Evolutionary conservation across 306 rosid species (phyloP).

Genomic region (Dryas octopetala): DNA sequence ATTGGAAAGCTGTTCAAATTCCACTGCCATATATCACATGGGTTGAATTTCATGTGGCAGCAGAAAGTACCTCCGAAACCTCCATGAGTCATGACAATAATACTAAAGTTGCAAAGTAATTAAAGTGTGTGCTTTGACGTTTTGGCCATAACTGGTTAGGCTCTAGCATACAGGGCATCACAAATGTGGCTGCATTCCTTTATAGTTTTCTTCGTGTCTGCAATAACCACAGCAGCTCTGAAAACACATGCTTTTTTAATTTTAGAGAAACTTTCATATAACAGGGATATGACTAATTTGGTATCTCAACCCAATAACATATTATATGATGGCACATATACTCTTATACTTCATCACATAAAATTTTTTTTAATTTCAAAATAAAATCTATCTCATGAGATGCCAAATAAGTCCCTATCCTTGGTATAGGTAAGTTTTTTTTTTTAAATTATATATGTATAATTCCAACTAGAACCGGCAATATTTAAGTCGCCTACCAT

Average conservation of each 20-base stretch:
- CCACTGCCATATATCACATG: constrained; percentile 25
- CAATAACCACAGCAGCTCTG: constrained; percentile 19
- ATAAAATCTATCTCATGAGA: too few relatives aligned
- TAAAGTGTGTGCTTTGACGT: constrained; percentile 37
- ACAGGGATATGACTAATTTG: too few relatives aligned
- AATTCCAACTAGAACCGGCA: constrained; percentile 43
- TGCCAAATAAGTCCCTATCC: too few relatives aligned
- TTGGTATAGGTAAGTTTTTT: too few relatives aligned
- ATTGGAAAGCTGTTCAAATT: neutral
- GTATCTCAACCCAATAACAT: too few relatives aligned
- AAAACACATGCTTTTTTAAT: neutral
- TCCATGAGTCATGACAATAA: constrained; percentile 9
- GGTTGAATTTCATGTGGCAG: constrained; percentile 36
- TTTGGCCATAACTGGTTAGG: constrained; percentile 62
- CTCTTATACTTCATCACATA: too few relatives aligned
- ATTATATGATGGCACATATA: too few relatives aligned
- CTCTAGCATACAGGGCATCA: constrained; percentile 54
- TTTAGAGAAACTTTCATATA: too few relatives aligned
- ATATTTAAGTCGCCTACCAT: neutral
- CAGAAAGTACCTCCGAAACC: constrained; percentile 35
- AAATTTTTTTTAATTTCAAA: too few relatives aligned
- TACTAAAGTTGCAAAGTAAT: too few relatives aligned
- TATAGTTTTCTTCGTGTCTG: constrained; percentile 48
- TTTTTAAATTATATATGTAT: constrained; percentile 18
- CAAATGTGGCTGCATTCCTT: constrained; percentile 55